Percentiles rank a stretch among this genome's conserved stretches.
phyloP scores from a whole-genome alignment of 2,329 filamentous ascomycete species.

The Scedosporium aurantiacum region DNA sequence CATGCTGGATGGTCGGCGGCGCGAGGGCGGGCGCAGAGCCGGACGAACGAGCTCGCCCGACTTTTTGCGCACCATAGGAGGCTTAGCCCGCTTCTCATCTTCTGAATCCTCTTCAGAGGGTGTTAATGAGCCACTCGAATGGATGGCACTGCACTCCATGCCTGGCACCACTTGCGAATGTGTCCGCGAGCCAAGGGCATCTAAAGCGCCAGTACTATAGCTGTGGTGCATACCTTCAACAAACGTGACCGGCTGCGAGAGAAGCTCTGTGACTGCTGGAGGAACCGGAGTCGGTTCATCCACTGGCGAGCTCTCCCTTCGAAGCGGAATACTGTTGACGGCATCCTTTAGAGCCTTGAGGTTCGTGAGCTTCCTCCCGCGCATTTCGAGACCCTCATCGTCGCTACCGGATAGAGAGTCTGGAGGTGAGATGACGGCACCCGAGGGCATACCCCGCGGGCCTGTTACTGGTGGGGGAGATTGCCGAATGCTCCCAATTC shows the following conservation, averaged over 20 bases:
- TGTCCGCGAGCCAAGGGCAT: conserved; percentile 21
- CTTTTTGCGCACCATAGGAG: conserved; percentile 95
- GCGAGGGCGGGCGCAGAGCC: conserved; percentile 70
- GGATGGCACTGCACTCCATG: conserved; percentile 41
- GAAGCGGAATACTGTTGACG: conserved; percentile 66
- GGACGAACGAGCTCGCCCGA: conserved; percentile 93
- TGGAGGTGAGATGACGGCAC: conserved; percentile 81
- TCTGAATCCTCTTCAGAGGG: conserved; percentile 54
- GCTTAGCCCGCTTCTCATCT: conserved; percentile 53
- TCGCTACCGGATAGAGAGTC: conserved; percentile 70
- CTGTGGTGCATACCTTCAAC: conserved; percentile 31
- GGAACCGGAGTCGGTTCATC: conserved; percentile 14
- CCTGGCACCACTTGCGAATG: conserved; percentile 38
- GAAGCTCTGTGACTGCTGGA: conserved; percentile 15
- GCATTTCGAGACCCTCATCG: conserved; percentile 53
- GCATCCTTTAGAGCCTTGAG: conserved; percentile 68
- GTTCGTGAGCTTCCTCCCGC: conserved; percentile 38
- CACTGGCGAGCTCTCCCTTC: conserved; percentile 46
- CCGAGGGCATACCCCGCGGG: conserved; percentile 61
- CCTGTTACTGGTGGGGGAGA: conserved; percentile 75
- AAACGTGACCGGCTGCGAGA: conserved; percentile 7
- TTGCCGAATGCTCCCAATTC: conserved; percentile 58
- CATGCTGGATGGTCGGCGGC: conserved; percentile 84
- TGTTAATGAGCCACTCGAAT: conserved; percentile 36
- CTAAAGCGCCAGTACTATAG: conserved; percentile 35